Evolutionary conservation across 495 filamentous ascomycete species (phyloP), one percentile per base, ranked within the genome.

Genomic region (Xylaria curta): DNA sequence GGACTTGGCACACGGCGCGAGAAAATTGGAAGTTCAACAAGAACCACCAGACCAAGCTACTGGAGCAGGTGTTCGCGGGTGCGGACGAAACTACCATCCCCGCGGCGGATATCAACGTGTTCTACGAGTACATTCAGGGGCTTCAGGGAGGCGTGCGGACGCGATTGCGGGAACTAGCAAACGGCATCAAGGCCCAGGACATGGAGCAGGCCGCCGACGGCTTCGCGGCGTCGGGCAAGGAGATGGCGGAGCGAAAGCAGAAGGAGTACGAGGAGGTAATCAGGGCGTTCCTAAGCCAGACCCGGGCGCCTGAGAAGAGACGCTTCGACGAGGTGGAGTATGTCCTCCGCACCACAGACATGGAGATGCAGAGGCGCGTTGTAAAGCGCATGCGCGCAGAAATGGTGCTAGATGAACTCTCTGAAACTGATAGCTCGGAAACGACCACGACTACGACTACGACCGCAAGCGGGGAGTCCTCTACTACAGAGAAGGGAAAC

Each of bases 11-110:
- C 78, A 87, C 86, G 54, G 84, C 88, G 59, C 89, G 88, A 54
- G 80, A 85, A 0, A 83, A 81, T 47, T 97, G 94, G 94, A 97
- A 97, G 80, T 97, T 97, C 83, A 95, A 95, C 84, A 97, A 97
- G 83, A 91, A 91, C 68, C 88, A 92, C 77, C 93, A 97, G 82
- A 92, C 89, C 19, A 87, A 91, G 68, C 81, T 97, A 19, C 88
- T 97, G 79, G 95, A 94, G 82, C 89, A 96, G 78, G 80, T 93
- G 28, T 93, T 95, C 75, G 89, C 92, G 69, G 78, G 88, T 56
- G 83, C 92, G 67, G 78, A 89, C 59, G 83, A 89, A 61, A 83
- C 84, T 46, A 87, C 80, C 68, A 72, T 97, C 21, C 93, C 93
- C 0, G 80, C 89, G 12, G 79, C 83, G 62, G 89, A 93, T 77